These are phyloP conservation scores for Forsythia viridissima DNA, from an alignment of 257 asterid species.

Conservation along the genomic window DNA sequence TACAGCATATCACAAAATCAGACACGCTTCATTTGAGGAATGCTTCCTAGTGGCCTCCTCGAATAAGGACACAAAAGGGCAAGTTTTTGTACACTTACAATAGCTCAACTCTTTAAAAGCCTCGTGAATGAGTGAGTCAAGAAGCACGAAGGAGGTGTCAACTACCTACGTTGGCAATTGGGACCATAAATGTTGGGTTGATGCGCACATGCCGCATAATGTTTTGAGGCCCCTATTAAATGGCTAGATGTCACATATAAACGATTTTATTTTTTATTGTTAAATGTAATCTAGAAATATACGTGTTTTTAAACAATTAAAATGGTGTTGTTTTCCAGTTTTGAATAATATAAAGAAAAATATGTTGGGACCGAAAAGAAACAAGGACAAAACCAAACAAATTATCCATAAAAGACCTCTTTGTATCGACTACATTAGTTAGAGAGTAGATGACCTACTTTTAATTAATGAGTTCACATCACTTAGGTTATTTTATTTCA, in stretches of 20 bases:
- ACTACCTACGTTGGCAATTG: neutral
- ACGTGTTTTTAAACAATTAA: neutral
- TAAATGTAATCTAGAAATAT: neutral
- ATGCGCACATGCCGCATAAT: neutral
- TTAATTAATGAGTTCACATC: neutral
- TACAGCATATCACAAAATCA: neutral
- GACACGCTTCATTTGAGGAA: constrained; percentile 3
- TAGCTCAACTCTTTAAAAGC: neutral
- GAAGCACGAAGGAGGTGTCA: too few species aligned
- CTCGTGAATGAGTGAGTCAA: neutral
- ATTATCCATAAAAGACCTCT: neutral
- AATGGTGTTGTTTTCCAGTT: neutral
- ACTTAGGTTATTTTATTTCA: too few species aligned
- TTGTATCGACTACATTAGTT: neutral
- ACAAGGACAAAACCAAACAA: neutral
- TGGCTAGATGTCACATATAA: neutral
- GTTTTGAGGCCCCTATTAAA: too few species aligned
- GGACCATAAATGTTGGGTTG: constrained; percentile 1
- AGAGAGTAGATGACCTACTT: neutral
- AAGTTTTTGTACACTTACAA: neutral
- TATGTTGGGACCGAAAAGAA: neutral
- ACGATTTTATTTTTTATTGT: neutral
- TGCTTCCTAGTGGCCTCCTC: neutral
- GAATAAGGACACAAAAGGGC: neutral
- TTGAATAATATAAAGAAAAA: neutral